A percentile compares a stretch with the other conserved stretches of the same genome.
Conservation (phyloP, 2,329 filamentous ascomycete genomes). For the Biscogniauxia mediterranea region DNA sequence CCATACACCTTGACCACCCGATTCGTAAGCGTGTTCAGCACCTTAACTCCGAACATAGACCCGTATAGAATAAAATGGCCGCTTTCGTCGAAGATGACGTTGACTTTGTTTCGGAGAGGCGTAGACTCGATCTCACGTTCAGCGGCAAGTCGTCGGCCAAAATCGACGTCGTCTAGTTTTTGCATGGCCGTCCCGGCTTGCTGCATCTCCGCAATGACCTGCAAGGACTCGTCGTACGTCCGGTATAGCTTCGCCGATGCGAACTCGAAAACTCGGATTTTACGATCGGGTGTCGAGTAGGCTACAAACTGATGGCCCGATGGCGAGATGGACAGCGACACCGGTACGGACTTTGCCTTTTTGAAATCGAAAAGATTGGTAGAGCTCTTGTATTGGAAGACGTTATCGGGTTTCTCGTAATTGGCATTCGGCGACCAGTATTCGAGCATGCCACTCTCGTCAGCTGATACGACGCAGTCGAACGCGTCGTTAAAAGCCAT, state of each 20-base stretch:
- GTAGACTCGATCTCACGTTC: slow-evolving; percentile 82
- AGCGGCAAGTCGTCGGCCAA: slow-evolving; percentile 80
- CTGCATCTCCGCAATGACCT: slow-evolving; percentile 90
- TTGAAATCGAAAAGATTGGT: slow-evolving; percentile 97
- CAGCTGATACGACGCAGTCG: slow-evolving; percentile 87
- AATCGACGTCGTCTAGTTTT: slow-evolving; percentile 86
- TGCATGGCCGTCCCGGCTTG: slow-evolving; percentile 82
- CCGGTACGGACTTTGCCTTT: slow-evolving; percentile 83
- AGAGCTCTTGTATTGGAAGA: slow-evolving; percentile 90
- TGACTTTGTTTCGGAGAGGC: slow-evolving; percentile 66
- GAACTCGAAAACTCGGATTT: slow-evolving; percentile 93
- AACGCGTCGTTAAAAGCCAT: slow-evolving; percentile 88
- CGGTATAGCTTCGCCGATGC: slow-evolving; percentile 81
- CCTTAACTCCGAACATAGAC: slow-evolving; percentile 87
- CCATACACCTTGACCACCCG: slow-evolving; percentile 87
- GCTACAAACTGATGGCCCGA: slow-evolving; percentile 83
- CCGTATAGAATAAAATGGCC: slow-evolving; percentile 94
- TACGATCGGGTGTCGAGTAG: slow-evolving; percentile 89
- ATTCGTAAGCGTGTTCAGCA: slow-evolving; percentile 94
- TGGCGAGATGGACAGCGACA: slow-evolving; percentile 80
- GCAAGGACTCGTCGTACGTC: slow-evolving; percentile 91
- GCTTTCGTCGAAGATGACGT: slow-evolving; percentile 93
- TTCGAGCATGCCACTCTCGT: slow-evolving; percentile 90
- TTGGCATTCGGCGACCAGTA: slow-evolving; percentile 83
- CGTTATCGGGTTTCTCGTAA: slow-evolving; percentile 87